Base-by-base conservation (phyloP, 164 flowering plant species). In the Houttuynia cordata region DNA sequence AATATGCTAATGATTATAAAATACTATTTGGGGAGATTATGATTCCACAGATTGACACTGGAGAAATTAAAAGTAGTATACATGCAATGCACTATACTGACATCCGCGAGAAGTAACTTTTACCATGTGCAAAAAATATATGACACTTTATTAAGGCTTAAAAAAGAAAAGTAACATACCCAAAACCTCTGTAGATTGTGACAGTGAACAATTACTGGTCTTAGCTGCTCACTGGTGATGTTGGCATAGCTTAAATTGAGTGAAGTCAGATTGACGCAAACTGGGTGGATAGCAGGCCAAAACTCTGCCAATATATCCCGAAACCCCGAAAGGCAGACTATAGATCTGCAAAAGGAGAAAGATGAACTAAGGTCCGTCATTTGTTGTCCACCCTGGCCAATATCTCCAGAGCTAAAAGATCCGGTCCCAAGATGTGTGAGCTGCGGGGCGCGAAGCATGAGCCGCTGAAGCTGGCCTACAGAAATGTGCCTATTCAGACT, bases 341-440 rank as follows among this genome's bases (percentile, higher is more conserved):
- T 56, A 10, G 83, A 81, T 73, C 65, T 86, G 78, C 83, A 79
- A 22, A 88, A 77, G 56, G 78, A 74, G 77, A 91, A 91, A 9
- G 88, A 88, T 15, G 83, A 67, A 3, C 14, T 52, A 51, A 77
- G 76, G 67, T 82, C 83, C 14, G 71, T 69, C 45, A 81, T 89
- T 23, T 63, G 65, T 24, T 83, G n/a, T n/a, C n/a, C 90, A 54
- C 64, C 79, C 61, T 71, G 83, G 25, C 56, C 61, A 10, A 22
- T 58, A 18, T 79, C 82, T 1, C 61, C 21, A 1, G 75, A 39
- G 58, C 77, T 68, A 57, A 88, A 91, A 0, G 96, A 76, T 19
- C 97, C 96, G 0, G 97, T 86, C 30, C 97, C 97, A 21, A 91
- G 81, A 75, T 86, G 88, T 2, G 88, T 88, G 58, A 91, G 83